Evolutionary conservation across 192 early-diverging fungal species (phyloP), one percentile per base, ranked within the genome.

Genomic region (Gaertneriomyces semiglobifer): DNA sequence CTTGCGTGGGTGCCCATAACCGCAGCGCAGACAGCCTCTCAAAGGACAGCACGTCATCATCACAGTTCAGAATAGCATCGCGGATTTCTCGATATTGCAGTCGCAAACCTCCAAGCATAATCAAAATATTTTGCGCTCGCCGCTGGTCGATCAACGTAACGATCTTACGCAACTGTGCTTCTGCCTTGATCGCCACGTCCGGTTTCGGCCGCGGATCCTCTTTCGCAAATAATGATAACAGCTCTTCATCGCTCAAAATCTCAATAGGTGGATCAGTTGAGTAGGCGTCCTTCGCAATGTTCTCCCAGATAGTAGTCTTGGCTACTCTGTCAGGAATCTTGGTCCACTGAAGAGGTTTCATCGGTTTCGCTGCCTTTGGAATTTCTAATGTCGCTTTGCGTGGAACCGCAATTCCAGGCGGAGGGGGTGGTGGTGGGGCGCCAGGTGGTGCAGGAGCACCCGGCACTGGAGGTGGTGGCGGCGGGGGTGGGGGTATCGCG

Each of bases 331-430:
- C 51, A 14, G 63, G 59, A 16, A 84, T 53, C 59, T 84, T 84
- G 0, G 52, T 48, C 82, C 82, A 84, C 50, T 76, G 71, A 1
- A 84, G 59, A 1, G 68, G 68, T 69, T 84, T 70, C 70, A 71
- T 83, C 25, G 59, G 40, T 39, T 47, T 50, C 19, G 12, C 59
- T 6, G 69, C 47, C 57, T 80, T 72, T 18, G 57, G n/a, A 20
- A 70, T 73, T 6, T 62, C 46, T 6, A 67, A 40, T 39, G 50
- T 58, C 19, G 33, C 33, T 10, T 55, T 39, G 43, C 47, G 56
- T 57, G 59, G 4, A 5, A 41, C 12, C 8, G 56, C 4, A 9
- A 52, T 53, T 63, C n/a, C n/a, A 43, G 62, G 43, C 19, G 63
- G 33, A 25, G 73, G 63, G 4, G 73, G 69, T 44, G 72, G 65